phyloP scores from a whole-genome alignment of 176 grass and related monocot genomes.

The Stipa capillata region DNA sequence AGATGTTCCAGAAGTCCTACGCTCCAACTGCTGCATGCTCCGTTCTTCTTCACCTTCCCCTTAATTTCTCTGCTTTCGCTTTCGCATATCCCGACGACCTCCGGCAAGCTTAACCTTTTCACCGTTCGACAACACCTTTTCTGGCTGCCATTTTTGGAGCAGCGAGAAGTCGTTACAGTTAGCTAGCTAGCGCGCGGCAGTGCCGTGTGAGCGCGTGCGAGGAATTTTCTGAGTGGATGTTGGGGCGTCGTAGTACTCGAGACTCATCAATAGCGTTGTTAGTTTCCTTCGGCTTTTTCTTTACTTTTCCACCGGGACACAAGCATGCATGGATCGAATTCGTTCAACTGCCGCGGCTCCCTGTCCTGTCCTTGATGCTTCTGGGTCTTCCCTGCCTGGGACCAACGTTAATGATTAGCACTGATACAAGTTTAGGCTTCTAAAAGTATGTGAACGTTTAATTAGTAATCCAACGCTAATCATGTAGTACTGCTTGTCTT shows the following conservation, averaged over 20 bases:
- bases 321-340: background rate
- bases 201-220: background rate
- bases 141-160: background rate
- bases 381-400: background rate
- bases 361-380: background rate
- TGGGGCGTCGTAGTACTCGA: background rate
- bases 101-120: background rate
- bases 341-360: background rate
- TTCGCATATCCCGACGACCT: background rate
- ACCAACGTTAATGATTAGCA: constrained; percentile 5
- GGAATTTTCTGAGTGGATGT: background rate
- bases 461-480: background rate
- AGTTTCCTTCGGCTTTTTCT: background rate
- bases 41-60: background rate
- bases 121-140: background rate
- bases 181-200: background rate
- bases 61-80: background rate
- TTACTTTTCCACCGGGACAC: background rate
- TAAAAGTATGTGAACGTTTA: background rate
- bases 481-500: background rate
- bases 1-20: no score
- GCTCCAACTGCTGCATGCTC: background rate
- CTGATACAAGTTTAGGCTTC: background rate
- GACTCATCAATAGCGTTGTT: background rate
- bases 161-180: background rate